phyloP scores from a whole-genome alignment of 2,329 filamentous ascomycete species.

The Fusarium nematophilum region DNA sequence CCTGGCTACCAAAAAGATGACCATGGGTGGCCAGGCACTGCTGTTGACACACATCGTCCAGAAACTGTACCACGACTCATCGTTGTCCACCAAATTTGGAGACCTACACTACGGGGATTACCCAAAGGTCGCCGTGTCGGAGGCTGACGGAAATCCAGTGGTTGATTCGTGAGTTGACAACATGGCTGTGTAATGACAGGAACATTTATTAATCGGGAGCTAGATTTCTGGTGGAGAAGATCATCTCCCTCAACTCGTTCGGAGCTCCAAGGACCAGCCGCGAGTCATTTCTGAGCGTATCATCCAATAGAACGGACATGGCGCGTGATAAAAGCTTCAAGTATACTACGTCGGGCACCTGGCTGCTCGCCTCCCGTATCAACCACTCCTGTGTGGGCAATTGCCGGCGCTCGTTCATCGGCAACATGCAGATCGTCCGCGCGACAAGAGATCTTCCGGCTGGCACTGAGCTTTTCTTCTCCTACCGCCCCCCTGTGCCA shows the following conservation, averaged over 20 bases:
- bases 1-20: slow-evolving; percentile 43
- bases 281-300: not conserved
- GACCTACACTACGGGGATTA: slow-evolving; percentile 57
- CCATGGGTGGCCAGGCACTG: slow-evolving; percentile 52
- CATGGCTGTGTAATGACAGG: not conserved
- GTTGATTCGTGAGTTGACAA: slow-evolving; percentile 57
- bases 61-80: slow-evolving; percentile 57
- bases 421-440: slow-evolving; percentile 64
- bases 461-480: slow-evolving; percentile 58
- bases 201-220: not conserved
- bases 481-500: slow-evolving; percentile 48
- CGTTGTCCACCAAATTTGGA: slow-evolving; percentile 8
- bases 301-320: not conserved
- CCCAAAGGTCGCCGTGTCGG: slow-evolving; percentile 22
- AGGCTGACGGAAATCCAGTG: slow-evolving; percentile 51
- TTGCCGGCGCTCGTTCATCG: slow-evolving; percentile 60
- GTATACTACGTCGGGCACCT: slow-evolving; percentile 54
- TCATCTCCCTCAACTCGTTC: slow-evolving; percentile 58
- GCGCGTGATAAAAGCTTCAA: not conserved
- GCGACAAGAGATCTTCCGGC: slow-evolving; percentile 56
- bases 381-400: slow-evolving; percentile 66
- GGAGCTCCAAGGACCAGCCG: slow-evolving; percentile 44
- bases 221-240: slow-evolving; percentile 59
- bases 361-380: slow-evolving; percentile 59
- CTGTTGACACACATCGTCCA: slow-evolving; percentile 56